phyloP scores from a whole-genome alignment of 805 yeast species.

The Cyberlindnera meyerae region DNA sequence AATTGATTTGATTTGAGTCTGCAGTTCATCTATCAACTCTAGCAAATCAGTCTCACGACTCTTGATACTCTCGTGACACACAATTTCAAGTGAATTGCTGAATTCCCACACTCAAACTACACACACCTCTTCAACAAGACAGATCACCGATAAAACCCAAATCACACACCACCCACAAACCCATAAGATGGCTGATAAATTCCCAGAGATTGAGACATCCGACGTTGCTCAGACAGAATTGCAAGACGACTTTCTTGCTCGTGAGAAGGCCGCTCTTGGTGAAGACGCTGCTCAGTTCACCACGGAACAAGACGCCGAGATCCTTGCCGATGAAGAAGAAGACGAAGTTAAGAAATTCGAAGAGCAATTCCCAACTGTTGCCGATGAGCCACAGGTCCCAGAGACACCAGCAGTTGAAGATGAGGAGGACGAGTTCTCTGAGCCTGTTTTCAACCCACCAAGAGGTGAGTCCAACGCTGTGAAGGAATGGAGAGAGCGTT shows the following conservation, averaged over 20 bases:
- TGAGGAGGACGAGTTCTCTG: constrained; percentile 41
- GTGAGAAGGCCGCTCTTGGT: constrained; percentile 66
- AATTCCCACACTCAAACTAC: neutral
- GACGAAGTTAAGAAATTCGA: constrained; percentile 56
- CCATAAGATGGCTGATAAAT: constrained; percentile 61
- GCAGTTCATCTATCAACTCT: too few species aligned
- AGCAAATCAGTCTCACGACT: too few species aligned
- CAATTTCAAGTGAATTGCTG: too few species aligned
- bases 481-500: constrained; percentile 76
- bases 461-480: constrained; percentile 50
- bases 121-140: neutral
- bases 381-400: constrained; percentile 23
- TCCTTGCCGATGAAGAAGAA: constrained; percentile 33
- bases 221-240: constrained; percentile 28
- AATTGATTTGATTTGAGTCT: too few species aligned
- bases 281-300: constrained; percentile 53
- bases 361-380: constrained; percentile 60
- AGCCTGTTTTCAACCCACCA: constrained; percentile 25
- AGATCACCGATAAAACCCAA: neutral
- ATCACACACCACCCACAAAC: neutral
- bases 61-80: too few species aligned
- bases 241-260: constrained; percentile 53
- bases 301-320: constrained; percentile 54
- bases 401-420: constrained; percentile 19
- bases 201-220: constrained; percentile 58